A percentile compares a stretch with the other conserved stretches of the same genome.
These are phyloP conservation scores for Hebeloma cylindrosporum DNA, from an alignment of 768 basidiomycete species.

Conservation along the genomic window DNA sequence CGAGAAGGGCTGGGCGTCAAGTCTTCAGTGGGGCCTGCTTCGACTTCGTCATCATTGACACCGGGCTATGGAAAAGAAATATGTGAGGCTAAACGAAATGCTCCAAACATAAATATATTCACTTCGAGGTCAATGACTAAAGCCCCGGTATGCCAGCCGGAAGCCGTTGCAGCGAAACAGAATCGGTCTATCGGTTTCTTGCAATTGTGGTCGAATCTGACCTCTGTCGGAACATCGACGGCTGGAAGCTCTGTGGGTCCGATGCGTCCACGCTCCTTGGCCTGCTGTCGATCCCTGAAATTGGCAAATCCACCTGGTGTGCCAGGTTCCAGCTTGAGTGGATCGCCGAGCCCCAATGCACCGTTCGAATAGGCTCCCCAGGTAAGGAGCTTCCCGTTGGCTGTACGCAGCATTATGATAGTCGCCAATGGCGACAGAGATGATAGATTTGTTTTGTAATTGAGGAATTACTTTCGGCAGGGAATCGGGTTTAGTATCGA, in stretches of 20 bases:
- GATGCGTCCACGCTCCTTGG: slow-evolving; percentile 29
- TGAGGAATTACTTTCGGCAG: slow-evolving; percentile 65
- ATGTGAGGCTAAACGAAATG: slow-evolving; percentile 10
- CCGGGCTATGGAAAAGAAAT: slow-evolving; percentile 26
- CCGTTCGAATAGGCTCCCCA: slow-evolving; percentile 81
- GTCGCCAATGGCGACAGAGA: slow-evolving; percentile 89
- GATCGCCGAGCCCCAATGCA: slow-evolving; percentile 86
- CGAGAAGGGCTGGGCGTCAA: slow-evolving; percentile 3
- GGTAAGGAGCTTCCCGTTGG: slow-evolving; percentile 70
- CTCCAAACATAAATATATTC: slow-evolving; percentile 17
- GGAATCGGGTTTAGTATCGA: slow-evolving; percentile 40
- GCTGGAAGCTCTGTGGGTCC: slow-evolving; percentile 35
- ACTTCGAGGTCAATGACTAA: slow-evolving; percentile 86
- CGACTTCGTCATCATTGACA: slow-evolving; percentile 36
- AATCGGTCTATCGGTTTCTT: slow-evolving; percentile 57
- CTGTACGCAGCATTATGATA: slow-evolving; percentile 88
- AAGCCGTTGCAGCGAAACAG: slow-evolving; percentile 78
- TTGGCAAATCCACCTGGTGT: slow-evolving; percentile 58
- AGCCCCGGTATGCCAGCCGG: slow-evolving; percentile 92
- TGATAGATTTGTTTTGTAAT: slow-evolving; percentile 75
- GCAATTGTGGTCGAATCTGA: slow-evolving; percentile 65
- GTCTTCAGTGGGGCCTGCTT: slow-evolving; percentile 6
- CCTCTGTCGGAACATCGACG: slow-evolving; percentile 63
- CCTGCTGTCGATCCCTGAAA: slow-evolving; percentile 34
- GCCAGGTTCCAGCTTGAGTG: slow-evolving; percentile 49